phyloP scores from a whole-genome alignment of 306 rosid genomes.

The Pterocarpus santalinus region DNA sequence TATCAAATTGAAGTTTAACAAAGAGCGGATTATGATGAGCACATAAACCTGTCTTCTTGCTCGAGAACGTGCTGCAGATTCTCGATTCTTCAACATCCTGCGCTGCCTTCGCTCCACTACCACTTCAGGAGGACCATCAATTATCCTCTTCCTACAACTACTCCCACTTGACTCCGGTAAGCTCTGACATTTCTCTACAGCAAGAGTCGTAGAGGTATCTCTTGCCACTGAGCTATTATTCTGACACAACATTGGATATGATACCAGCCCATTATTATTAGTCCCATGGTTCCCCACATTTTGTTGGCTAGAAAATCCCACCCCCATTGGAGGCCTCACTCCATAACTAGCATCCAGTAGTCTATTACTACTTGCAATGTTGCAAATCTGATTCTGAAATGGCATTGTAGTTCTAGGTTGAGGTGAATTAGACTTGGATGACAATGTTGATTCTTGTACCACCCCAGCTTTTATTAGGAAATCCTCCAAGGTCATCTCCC shows the following conservation, averaged over 20 bases:
- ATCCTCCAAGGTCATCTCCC: constrained; percentile 78
- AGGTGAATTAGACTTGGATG: constrained; percentile 11
- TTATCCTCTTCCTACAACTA: constrained; percentile 55
- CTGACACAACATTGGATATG: constrained; percentile 52
- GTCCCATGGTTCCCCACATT: constrained; percentile 32
- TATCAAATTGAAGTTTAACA: constrained; percentile 11
- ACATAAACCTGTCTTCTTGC: constrained; percentile 77
- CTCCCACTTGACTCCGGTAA: constrained; percentile 50
- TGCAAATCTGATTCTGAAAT: constrained; percentile 35
- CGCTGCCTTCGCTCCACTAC: constrained; percentile 77
- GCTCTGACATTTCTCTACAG: constrained; percentile 44
- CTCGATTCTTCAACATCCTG: constrained; percentile 84
- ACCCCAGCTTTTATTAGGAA: constrained; percentile 81
- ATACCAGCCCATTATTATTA: constrained; percentile 23
- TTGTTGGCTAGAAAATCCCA: constrained; percentile 43
- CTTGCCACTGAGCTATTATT: constrained; percentile 32
- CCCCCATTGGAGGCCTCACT: constrained; percentile 42
- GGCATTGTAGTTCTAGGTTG: constrained; percentile 33
- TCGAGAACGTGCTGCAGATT: constrained; percentile 86
- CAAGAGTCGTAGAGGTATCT: constrained; percentile 32
- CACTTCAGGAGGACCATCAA: constrained; percentile 67
- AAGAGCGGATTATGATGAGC: constrained; percentile 13
- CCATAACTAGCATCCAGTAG: constrained; percentile 45
- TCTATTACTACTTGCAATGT: constrained; percentile 7
- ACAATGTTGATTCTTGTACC: constrained; percentile 53